phyloP scores from a whole-genome alignment of 108 stramenopile genomes.

The Stephanodiscus minutulus region DNA sequence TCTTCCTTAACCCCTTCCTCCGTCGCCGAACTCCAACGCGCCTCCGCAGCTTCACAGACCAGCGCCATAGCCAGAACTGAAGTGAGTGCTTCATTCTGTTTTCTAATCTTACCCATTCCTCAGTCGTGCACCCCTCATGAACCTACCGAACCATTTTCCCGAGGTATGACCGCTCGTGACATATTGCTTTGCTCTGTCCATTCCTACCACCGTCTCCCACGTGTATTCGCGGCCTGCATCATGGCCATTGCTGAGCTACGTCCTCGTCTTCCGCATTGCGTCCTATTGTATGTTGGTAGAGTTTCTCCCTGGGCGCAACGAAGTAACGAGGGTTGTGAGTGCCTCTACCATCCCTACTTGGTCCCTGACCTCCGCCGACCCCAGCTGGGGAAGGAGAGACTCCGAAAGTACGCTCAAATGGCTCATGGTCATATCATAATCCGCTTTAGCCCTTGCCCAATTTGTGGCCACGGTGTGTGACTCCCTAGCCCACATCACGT shows the following conservation, averaged over 20 bases:
- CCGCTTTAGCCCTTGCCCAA: too few species aligned
- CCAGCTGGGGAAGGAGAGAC: background rate
- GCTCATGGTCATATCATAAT: background rate
- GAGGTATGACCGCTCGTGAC: background rate
- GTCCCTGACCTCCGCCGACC: background rate
- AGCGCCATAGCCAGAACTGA: background rate
- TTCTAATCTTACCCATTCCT: background rate
- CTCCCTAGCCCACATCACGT: too few species aligned
- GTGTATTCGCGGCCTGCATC: background rate
- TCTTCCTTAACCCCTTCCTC: background rate
- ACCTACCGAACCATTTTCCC: background rate
- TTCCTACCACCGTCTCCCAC: too few species aligned
- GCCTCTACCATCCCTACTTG: background rate
- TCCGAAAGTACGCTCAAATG: background rate
- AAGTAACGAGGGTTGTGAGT: background rate
- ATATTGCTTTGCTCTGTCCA: background rate
- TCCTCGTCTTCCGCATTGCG: background rate
- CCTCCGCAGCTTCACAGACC: background rate
- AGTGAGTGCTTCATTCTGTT: conserved; percentile 1
- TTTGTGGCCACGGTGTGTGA: too few species aligned
- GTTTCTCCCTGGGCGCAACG: background rate
- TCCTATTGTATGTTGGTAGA: background rate
- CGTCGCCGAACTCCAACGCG: background rate
- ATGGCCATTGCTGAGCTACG: background rate
- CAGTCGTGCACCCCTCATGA: too few species aligned